Percentiles rank a stretch among this genome's conserved stretches.
These are phyloP conservation scores for Alternaria arbusti DNA, from an alignment of 2,329 filamentous ascomycete genomes.

Conservation along the genomic window DNA sequence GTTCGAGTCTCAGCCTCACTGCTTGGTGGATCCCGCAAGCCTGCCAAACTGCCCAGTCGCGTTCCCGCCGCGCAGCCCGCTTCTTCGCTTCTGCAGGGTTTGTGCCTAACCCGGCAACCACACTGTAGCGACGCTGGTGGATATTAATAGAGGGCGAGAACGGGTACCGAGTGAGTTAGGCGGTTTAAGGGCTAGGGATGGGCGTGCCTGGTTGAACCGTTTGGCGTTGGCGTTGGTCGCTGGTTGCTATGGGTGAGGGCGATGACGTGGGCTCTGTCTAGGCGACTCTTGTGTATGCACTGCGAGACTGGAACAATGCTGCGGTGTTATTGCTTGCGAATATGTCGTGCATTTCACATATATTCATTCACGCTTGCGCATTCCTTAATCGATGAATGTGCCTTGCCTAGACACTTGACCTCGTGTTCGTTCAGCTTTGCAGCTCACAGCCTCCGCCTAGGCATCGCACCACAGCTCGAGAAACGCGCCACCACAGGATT, in stretches of 20 bases:
- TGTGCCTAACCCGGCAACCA: slow-evolving; percentile 12
- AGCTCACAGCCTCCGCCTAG: not conserved
- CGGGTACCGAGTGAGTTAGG: not conserved
- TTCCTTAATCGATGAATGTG: not conserved
- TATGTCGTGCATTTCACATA: not conserved
- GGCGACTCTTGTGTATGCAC: not conserved
- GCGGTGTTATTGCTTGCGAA: not conserved
- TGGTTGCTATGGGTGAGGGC: not conserved
- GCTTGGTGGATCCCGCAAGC: slow-evolving; percentile 10
- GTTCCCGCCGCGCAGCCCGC: slow-evolving; percentile 10
- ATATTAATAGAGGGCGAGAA: slow-evolving; percentile 12
- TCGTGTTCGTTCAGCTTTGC: slow-evolving; percentile 4
- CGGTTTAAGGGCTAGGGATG: not conserved
- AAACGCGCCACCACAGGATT: not conserved
- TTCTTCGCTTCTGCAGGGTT: slow-evolving; percentile 9
- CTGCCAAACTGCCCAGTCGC: slow-evolving; percentile 10
- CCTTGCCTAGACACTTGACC: not conserved
- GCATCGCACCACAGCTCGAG: not conserved
- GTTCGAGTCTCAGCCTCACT: slow-evolving; percentile 23
- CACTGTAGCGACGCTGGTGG: not conserved
- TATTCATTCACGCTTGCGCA: not conserved
- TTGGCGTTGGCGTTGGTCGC: not conserved
- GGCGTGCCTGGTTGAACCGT: not conserved
- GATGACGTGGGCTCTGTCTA: not conserved
- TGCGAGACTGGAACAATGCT: not conserved